These are phyloP conservation scores for Penicillium sp. DNA, from an alignment of 2,329 filamentous ascomycete genomes.

Conservation along the genomic window DNA sequence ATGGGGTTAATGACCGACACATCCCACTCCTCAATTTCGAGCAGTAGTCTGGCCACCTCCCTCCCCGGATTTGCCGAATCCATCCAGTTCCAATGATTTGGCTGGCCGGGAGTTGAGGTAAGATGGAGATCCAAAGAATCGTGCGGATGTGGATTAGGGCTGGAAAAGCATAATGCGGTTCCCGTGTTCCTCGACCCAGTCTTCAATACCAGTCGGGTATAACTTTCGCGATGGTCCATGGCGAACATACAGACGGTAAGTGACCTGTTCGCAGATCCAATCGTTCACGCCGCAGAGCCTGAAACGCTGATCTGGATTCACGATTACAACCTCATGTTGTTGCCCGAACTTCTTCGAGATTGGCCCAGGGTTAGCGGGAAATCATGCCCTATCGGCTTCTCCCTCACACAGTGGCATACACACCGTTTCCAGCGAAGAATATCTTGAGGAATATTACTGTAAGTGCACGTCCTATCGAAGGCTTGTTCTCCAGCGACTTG, in stretches of 20 bases:
- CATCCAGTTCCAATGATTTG: conserved; percentile 91
- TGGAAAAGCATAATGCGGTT: conserved; percentile 76
- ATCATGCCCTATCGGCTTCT: conserved; percentile 91
- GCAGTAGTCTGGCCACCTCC: conserved; percentile 84
- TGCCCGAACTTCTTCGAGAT: conserved; percentile 82
- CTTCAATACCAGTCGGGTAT: conserved; percentile 15
- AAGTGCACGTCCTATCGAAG: conserved; percentile 73
- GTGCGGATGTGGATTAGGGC: conserved; percentile 63
- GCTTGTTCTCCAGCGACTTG: conserved; percentile 80
- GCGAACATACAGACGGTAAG: conserved; percentile 89
- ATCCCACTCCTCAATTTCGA: conserved; percentile 84
- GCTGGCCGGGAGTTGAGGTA: conserved; percentile 87
- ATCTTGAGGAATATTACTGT: conserved; percentile 90
- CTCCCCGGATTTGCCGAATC: conserved; percentile 83
- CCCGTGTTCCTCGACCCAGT: conserved; percentile 86
- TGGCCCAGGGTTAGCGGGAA: conserved; percentile 64
- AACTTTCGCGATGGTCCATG: conserved; percentile 46
- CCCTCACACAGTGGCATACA: too few relatives aligned
- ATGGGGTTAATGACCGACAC: conserved; percentile 74
- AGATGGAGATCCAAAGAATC: conserved; percentile 68
- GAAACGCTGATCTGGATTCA: conserved; percentile 93
- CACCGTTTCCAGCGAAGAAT: conserved; percentile 87
- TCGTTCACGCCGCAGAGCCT: conserved; percentile 75
- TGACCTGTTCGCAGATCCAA: conserved; percentile 76
- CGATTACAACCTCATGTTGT: conserved; percentile 94